phyloP scores from a whole-genome alignment of 495 filamentous ascomycete species.

The Annulohypoxylon stygium region DNA sequence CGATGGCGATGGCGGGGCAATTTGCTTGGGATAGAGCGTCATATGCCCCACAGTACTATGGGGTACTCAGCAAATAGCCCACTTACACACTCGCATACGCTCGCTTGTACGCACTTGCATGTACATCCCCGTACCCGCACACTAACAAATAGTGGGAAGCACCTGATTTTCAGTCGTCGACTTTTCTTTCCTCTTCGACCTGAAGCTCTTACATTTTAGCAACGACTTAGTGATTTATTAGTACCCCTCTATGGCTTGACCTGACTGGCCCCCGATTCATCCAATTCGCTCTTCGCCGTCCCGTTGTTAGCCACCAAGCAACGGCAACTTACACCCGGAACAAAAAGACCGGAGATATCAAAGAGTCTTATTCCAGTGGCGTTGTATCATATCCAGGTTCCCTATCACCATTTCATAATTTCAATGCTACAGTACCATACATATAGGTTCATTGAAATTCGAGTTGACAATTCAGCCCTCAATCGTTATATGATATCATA shows the following conservation, averaged over 20 bases:
- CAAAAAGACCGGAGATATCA: not conserved
- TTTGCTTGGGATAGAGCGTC: conserved; percentile 37
- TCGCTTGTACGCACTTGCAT: conserved; percentile 3
- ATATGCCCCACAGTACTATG: conserved; percentile 44
- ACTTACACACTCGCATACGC: conserved; percentile 2
- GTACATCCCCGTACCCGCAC: conserved; percentile 28
- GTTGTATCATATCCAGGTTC: not conserved
- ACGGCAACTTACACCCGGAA: conserved; percentile 15
- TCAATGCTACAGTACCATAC: not conserved
- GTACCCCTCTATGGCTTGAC: conserved; percentile 31
- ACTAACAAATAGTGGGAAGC: conserved; percentile 24
- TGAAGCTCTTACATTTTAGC: conserved; percentile 20
- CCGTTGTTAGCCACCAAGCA: conserved; percentile 5
- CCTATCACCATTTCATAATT: not conserved
- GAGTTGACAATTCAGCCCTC: not conserved
- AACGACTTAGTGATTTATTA: not conserved
- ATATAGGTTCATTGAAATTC: not conserved
- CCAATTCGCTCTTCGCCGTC: conserved; percentile 23
- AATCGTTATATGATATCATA: conserved; percentile 1
- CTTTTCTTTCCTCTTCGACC: conserved; percentile 37
- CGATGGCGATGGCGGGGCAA: conserved; percentile 43
- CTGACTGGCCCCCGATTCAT: conserved; percentile 1
- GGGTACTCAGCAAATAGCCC: conserved; percentile 23
- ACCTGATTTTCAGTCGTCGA: conserved; percentile 41
- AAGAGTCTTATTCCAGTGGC: conserved; percentile 14